Conservation (phyloP, 148 eudicot species). For the Polygonum maritimum region DNA sequence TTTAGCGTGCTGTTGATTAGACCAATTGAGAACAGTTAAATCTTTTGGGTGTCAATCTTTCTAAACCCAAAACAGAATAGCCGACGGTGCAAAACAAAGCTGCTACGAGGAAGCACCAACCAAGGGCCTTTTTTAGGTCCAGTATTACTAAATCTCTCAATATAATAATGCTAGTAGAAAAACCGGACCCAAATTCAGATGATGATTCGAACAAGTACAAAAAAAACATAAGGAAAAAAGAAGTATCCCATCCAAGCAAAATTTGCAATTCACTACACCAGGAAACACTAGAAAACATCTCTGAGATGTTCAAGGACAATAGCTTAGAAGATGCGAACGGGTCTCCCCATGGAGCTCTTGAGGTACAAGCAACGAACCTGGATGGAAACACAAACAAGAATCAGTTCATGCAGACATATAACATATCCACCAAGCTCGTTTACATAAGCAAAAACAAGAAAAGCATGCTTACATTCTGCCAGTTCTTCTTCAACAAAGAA, state of each 20-base stretch:
- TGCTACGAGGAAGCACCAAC: too few relatives aligned
- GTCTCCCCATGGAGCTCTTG: conserved; percentile 13
- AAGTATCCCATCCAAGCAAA: conserved; percentile 2
- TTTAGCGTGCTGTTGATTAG: too few relatives aligned
- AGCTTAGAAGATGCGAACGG: conserved; percentile 10
- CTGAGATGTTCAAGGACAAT: background rate
- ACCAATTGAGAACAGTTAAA: too few relatives aligned
- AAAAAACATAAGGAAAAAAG: background rate
- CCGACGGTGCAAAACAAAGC: too few relatives aligned
- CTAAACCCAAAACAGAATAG: too few relatives aligned
- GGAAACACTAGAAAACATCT: background rate
- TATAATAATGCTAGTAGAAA: background rate
- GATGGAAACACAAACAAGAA: background rate
- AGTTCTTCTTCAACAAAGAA: conserved; percentile 11
- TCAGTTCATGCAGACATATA: background rate
- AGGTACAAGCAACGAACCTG: conserved; percentile 12
- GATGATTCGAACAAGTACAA: background rate
- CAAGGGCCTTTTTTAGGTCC: background rate
- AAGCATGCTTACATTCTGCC: conserved; percentile 7
- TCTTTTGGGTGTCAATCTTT: too few relatives aligned
- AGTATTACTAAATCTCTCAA: background rate
- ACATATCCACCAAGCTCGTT: too few relatives aligned
- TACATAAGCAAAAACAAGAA: background rate
- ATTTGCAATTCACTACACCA: background rate
- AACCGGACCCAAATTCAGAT: background rate